Percentiles rank a stretch among this genome's conserved stretches.
phyloP scores from a whole-genome alignment of 495 filamentous ascomycete genomes.

The Polyplosphaeria fusca region DNA sequence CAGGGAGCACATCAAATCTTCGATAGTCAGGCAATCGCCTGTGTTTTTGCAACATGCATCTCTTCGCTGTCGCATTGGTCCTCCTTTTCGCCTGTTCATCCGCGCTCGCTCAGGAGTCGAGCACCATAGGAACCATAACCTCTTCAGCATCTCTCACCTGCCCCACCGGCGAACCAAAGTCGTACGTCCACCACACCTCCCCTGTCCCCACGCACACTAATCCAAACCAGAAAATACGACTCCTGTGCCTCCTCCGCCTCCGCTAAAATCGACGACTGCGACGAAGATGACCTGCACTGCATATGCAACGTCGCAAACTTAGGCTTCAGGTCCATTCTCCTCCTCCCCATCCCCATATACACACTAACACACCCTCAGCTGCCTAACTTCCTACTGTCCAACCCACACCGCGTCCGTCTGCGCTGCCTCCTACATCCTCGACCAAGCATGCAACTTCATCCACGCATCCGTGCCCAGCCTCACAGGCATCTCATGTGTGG shows the following conservation, averaged over 20 bases:
- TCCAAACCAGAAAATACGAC: conserved; percentile 5
- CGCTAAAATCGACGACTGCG: conserved; percentile 8
- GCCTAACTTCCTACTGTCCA: conserved; percentile 19
- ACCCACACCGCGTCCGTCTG: conserved; percentile 11
- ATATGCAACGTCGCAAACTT: conserved; percentile 11
- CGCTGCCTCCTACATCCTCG: not conserved
- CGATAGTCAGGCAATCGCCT: no score
- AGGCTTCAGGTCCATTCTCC: conserved; percentile 5
- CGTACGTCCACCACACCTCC: not conserved
- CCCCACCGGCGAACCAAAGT: conserved; percentile 6
- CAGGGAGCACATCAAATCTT: no score
- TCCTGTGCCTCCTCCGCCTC: conserved; percentile 16
- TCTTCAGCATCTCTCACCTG: conserved; percentile 7
- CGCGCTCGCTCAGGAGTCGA: conserved; percentile 5
- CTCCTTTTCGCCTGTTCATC: not conserved
- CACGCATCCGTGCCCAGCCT: not conserved
- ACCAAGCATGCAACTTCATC: not conserved
- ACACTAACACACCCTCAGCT: not conserved
- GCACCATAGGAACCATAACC: conserved; percentile 2
- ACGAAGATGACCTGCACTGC: conserved; percentile 11
- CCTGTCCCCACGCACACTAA: not conserved
- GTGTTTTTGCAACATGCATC: not conserved
- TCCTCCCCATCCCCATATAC: not conserved
- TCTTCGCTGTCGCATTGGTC: not conserved
- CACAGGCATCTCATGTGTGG: conserved; percentile 9